These are phyloP conservation scores for Nicotiana tabacum DNA, from an alignment of 257 asterid genomes.

Conservation along the genomic window DNA sequence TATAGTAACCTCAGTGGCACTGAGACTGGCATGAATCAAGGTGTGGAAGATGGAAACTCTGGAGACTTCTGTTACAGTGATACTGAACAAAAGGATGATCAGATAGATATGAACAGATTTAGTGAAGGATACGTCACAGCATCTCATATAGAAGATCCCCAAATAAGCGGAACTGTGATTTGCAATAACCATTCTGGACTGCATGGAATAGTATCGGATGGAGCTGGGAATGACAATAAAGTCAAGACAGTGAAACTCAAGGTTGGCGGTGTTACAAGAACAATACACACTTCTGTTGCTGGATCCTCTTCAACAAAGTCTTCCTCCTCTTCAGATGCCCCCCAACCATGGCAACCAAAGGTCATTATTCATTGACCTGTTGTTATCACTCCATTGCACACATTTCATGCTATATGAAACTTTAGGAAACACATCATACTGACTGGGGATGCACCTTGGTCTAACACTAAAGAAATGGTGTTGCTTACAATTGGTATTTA, in stretches of 20 bases:
- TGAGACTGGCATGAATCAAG: slow-evolving; percentile 25
- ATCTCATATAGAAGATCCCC: slow-evolving; percentile 19
- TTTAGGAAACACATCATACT: neutral
- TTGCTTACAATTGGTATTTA: neutral
- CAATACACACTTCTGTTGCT: slow-evolving; percentile 48
- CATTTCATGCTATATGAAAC: neutral
- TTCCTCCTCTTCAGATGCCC: slow-evolving; percentile 31
- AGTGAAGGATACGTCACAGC: slow-evolving; percentile 21
- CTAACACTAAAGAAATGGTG: neutral
- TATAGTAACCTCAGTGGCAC: slow-evolving; percentile 31
- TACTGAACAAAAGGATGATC: neutral
- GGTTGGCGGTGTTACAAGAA: slow-evolving; percentile 77
- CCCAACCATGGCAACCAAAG: slow-evolving; percentile 20
- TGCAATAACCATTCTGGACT: slow-evolving; percentile 22
- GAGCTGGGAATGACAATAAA: slow-evolving; percentile 34
- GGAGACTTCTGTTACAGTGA: slow-evolving; percentile 24
- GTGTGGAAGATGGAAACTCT: slow-evolving; percentile 25
- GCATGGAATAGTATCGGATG: slow-evolving; percentile 32
- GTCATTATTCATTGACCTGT: slow-evolving; percentile 11
- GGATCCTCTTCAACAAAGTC: slow-evolving; percentile 42
- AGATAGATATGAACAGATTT: neutral
- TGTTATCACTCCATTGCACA: neutral
- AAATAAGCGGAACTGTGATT: slow-evolving; percentile 14
- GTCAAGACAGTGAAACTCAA: slow-evolving; percentile 65
- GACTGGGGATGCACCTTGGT: neutral